Evolutionary conservation across 129 eudicot species (phyloP), one percentile per base, ranked within the genome.

Genomic region (Helichrysum umbraculigerum): DNA sequence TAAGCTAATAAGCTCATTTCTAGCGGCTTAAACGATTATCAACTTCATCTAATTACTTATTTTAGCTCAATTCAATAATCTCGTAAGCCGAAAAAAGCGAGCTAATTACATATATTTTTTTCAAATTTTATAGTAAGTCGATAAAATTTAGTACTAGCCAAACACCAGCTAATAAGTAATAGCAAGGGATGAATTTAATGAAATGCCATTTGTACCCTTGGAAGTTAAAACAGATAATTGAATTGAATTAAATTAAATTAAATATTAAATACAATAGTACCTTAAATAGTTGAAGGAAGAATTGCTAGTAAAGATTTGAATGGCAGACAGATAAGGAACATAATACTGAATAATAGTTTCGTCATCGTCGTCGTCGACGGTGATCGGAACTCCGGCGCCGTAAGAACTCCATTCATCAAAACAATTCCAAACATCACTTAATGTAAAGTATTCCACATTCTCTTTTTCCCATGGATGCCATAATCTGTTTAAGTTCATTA

Each of bases 391-490:
- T 68, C 98, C 98, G 51, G 92, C 96, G 8, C 98, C 98, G 68
- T 92, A 92, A 47, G 92, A 96, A 83, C 98, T 92, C 98, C 94
- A 92, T 86, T 92, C 98, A 71, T 86, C 98, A 47, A 84, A 92
- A 71, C 92, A 88, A 69, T 87, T 88, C 98, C 98, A 92, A 0
- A 92, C 83, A 83, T 90, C 96, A 70, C 86, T 72, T 81, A 92
- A 75, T 19, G 84, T 87, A 71, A 92, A 88, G 70, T 71, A 92
- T 34, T 92, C 98, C 44, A 92, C 89, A 20, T 79, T 82, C 51
- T 92, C 98, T 56, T 89, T 83, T 70, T 86, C 98, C 92, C 92
- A 92, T 56, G 98, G 96, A 85, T 90, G 87, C 96, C 96, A 92
- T 65, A 92, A 77, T 79, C 83, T 86, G 56, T 92, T 92, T 22